Evolutionary conservation across 2,329 filamentous ascomycete species (phyloP), one percentile per base, ranked within the genome.

Genomic region (Akanthomyces dipterigenus): DNA sequence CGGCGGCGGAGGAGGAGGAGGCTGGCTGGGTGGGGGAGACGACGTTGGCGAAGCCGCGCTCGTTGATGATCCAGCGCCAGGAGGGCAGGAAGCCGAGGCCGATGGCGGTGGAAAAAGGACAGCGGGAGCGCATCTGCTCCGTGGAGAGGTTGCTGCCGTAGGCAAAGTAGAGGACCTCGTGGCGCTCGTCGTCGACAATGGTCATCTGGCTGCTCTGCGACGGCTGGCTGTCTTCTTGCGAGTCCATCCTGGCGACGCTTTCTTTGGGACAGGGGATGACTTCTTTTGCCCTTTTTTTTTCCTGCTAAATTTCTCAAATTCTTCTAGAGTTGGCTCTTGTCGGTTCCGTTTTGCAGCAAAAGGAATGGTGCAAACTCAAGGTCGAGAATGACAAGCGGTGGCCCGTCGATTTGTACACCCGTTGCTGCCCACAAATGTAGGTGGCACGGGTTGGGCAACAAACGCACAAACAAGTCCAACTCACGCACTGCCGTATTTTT

Each of bases 71-170:
- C 86, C 86, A 91, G 49, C 71, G 75, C 77, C 85, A 88, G 45
- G 76, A 75, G 1, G 71, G 68, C 3, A 91, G 77, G 22, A 80
- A 73, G 3, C 79, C 88, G 55, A 88, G 74, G 48, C 84, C 85
- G 7, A 84, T 70, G 58, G 83, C 82, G 14, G 70, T 73, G 2
- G 84, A 83, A 16, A 69, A 71, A 59, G 84, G 86, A 69, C 88
- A 90, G 57, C 87, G 85, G 50, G 70, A 66, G 4, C 67, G 67
- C 88, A 91, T 90, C 72, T 90, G 87, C 31, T 78, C 72, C 1
- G 80, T 79, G 70, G 85, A 88, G 62, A 90, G 80, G 71, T 90
- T 90, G 70, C 82, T 86, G 64, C 88, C 88, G 72, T 88, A 90
- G 67, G 83, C 88, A 69, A 90, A 89, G 77, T 89, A 89, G 65